Base-by-base conservation (phyloP, 768 basidiomycete genomes). In the Leccinellum rugosiceps region DNA sequence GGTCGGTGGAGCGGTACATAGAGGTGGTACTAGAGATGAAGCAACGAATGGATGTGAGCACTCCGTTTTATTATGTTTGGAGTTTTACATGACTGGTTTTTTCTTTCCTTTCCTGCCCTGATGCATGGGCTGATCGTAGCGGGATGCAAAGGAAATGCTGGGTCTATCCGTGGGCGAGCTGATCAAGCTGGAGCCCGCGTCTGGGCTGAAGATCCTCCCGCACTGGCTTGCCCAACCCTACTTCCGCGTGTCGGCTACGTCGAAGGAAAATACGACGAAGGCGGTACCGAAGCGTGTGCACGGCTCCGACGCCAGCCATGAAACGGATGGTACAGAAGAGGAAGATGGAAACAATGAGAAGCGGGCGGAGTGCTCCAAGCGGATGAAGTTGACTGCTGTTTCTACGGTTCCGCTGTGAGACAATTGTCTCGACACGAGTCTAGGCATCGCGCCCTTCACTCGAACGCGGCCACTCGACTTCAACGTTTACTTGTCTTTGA, bases 151-250 rank as follows among this genome's bases (percentile, higher is more conserved):
- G 45, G 77, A 67, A 1, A 58, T 28, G 6, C 70, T 65, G 49
- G 69, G 58, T 25, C 60, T 63, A 32, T 43, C 71, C 0, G 28
- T 72, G 15, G 73, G 76, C 51, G 77, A 77, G 32, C 58, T 82
- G 23, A 66, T 80, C 35, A 69, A 59, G 19, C 51, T 77, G 2
- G 82, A 86, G 26, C 68, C 75, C 4, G 65, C 60, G 47, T 83
- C 80, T 0, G 83, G 84, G 6, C 69, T 86, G 43, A 77, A 77
- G 43, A 60, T 77, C 0, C 72, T 90, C 6, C 89, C 88, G 0
- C 80, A 84, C 63, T 91, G 87, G 83, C 76, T 87, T 21, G 80
- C 82, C 13, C 90, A 92, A 66, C 89, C 90, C 1, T 84, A 88
- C 63, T 78, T 88, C 60, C 69, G 69, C n/a, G 30, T 47, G 1